Evolutionary conservation across 345 rosid genomes (phyloP), one percentile per base, ranked within the genome.

Genomic region (Eucalyptus fibrosa): DNA sequence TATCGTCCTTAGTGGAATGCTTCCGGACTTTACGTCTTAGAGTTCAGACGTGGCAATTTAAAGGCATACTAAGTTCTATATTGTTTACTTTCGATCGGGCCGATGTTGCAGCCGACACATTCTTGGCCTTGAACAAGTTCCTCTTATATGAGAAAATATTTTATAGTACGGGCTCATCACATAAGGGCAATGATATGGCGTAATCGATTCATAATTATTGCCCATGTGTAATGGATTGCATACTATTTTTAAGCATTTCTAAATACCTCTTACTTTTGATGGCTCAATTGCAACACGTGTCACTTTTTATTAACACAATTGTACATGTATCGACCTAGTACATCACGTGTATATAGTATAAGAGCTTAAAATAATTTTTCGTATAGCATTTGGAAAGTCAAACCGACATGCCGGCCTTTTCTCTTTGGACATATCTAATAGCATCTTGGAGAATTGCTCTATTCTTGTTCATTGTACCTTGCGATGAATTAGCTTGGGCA

Each of bases 181-280:
- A 10, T 56, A 10, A 56, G 1, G 62, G 30, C 62, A 9, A 24
- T 56, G 30, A 4, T 10, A 56, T 1, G 30, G 30, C 1, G 7
- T 24, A 56, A 56, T 56, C 2, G 6, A 56, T 23, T 4, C 3
- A 56, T 9, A 23, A 21, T 56, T 56, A 9, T 56, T 23, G 2
- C 1, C 4, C 28, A 7, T 23, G 60, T 56, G 28, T 1, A 21
- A 56, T 56, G 28, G 12, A 56, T 56, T 56, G 62, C 62, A 5
- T 24, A 9, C 13, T 24, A 24, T 56, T 24, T 56, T 56, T 1
- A 4, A 56, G 30, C 28, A 56, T 56, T 56, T 56, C 12, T 24
- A 24, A 1, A 23, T 56, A 5, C 13, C 0, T 56, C 0, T 56
- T 9, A 56, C 8, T 24, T 23, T n/a, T n/a, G n/a, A n/a, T n/a